Base-by-base conservation (phyloP, 495 filamentous ascomycete species). In the Daldinia concentrica region DNA sequence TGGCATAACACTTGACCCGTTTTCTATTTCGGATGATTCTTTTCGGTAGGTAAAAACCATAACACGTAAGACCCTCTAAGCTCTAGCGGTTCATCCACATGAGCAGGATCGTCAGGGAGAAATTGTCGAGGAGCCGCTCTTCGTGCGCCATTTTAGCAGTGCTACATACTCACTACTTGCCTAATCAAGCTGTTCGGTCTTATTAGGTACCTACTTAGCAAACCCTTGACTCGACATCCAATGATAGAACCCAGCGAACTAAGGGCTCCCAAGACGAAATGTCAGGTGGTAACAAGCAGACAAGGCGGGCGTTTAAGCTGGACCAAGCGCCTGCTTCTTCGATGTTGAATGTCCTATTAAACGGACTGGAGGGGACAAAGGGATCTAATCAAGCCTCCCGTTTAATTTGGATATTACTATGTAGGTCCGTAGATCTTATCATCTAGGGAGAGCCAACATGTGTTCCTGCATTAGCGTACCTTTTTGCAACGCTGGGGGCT, bases 401-500 rank as follows among this genome's bases (percentile, higher is more conserved):
- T 37, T 37, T 58, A 58, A 58, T 58, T 58, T 58, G 55, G 29
- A 36, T 24, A 36, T 58, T 24, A n/a, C n/a, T n/a, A n/a, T n/a
- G n/a, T n/a, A 36, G 30, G 32, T 48, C 61, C 22, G 24, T 29
- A 50, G 45, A 52, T 26, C 15, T 50, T 12, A 5, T 52, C 24
- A 43, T 52, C 32, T 34, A 56, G 36, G 59, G 54, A 60, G 22
- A 45, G 39, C 29, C 45, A 60, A 59, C 45, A 60, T 57, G 61
- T 69, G 71, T 73, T 73, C 71, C 71, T 73, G 71, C 71, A 73
- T 73, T 73, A 73, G 71, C 54, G 66, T 51, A 27, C 27, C 22
- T 56, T 41, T 69, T 62, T 48, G 17, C 43, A 48, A 48, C 43
- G 43, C 64, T 56, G 26, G 69, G 60, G 60, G 34, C 30, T 61